Evolutionary conservation across 2,329 filamentous ascomycete genomes (phyloP).

Genomic region (Teratosphaeria destructans): DNA sequence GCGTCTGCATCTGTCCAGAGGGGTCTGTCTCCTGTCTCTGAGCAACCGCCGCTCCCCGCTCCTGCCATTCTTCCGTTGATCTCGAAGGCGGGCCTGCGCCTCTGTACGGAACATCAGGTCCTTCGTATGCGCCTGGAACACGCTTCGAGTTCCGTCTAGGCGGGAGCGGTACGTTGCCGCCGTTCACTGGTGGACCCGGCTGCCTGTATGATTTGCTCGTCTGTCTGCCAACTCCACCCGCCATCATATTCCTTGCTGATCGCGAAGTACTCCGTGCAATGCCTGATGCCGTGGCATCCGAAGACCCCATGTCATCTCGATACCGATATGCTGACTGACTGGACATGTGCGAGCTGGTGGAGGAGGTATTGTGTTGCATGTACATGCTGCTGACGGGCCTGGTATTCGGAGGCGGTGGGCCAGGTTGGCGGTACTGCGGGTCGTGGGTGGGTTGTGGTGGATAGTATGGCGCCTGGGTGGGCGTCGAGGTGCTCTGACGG

Average conservation of each 20-base stretch:
- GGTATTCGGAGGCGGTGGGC: conserved; percentile 15
- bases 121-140: conserved; percentile 21
- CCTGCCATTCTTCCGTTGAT: conserved; percentile 82
- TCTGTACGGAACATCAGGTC: conserved; percentile 11
- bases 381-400: conserved; percentile 39
- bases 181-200: conserved; percentile 37
- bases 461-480: conserved; percentile 31
- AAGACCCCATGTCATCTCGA: conserved; percentile 31
- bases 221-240: conserved; percentile 53
- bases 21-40: conserved; percentile 75
- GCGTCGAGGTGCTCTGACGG: conserved; percentile 12
- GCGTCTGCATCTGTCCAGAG: conserved; percentile 62
- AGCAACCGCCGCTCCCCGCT: conserved; percentile 79
- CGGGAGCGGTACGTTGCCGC: conserved; percentile 54
- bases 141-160: conserved; percentile 68
- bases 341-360: conserved; percentile 32
- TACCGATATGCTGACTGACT: conserved; percentile 36
- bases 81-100: conserved; percentile 41
- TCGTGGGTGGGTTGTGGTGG: conserved; percentile 12
- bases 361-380: conserved; percentile 38
- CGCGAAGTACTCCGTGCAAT: conserved; percentile 54
- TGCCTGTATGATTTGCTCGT: conserved; percentile 59
- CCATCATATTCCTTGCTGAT: conserved; percentile 47
- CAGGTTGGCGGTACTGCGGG: conserved; percentile 17
- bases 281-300: conserved; percentile 33